Base-by-base conservation (phyloP, 2,329 filamentous ascomycete genomes). In the Curvularia lunata region DNA sequence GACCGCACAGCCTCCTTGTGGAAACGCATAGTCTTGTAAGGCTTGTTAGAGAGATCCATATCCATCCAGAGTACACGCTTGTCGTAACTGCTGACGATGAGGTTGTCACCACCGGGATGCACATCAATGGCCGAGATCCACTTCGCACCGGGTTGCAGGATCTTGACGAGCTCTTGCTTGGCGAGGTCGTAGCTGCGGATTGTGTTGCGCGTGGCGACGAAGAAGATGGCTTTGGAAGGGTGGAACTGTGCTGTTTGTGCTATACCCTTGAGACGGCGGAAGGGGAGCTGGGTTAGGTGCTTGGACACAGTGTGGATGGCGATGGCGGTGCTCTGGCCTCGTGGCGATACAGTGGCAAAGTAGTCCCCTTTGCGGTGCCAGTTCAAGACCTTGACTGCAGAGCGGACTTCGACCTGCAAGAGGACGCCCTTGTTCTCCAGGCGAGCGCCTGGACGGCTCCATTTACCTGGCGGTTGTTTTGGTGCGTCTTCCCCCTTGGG, bases 311-410 rank as follows among this genome's bases (percentile, higher is more conserved):
- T 97, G 80, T 99, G 95, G 61, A 99, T 96, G 52, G 92, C 89
- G 52, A 99, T 91, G 4, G 95, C 91, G 71, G 86, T 89, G 66
- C 86, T 85, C 72, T 91, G 88, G 30, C 90, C 90, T 12, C 85
- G 84, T 1, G 95, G 92, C 48, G 92, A 96, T 21, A 97, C 92
- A 0, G 93, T 96, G 66, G 91, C 89, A 72, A 99, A 89, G 80
- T 97, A 97, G 75, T 98, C 94, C 67, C 95, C 95, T 59, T 91
- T 88, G 58, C 94, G 86, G 79, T 99, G 96, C 92, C 94, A 99
- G 74, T 88, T 90, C 69, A 99, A 87, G 13, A 91, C 89, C 80
- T 97, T 98, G 72, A 97, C 86, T 1, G 88, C 84, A 48, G 91
- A 86, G 61, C 90, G 86, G 12, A 97, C 89, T 6, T 91, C 92